These are phyloP conservation scores for Yarrowia sp. DNA, from an alignment of 805 yeast species.

Conservation along the genomic window DNA sequence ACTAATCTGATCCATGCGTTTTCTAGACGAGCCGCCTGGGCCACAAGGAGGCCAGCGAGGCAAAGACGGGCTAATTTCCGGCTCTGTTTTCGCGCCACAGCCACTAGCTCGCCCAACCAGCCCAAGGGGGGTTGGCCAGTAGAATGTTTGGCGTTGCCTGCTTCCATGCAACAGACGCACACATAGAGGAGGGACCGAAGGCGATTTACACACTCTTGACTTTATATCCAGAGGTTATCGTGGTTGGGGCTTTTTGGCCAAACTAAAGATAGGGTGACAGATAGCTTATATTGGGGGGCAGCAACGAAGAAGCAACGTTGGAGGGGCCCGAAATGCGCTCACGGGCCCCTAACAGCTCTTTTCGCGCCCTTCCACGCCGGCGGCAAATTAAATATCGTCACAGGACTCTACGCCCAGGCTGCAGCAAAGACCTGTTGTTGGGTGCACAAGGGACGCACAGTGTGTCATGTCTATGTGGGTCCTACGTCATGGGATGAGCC, in stretches of 20 bases:
- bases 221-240: slow-evolving; percentile 16
- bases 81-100: no score
- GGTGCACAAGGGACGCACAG: slow-evolving; percentile 3
- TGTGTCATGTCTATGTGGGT: slow-evolving; percentile 24
- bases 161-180: slow-evolving; percentile 4
- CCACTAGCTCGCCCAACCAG: no score
- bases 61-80: neutral
- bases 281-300: neutral
- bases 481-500: slow-evolving; percentile 25
- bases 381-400: neutral
- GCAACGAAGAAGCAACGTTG: neutral
- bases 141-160: neutral
- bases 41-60: neutral
- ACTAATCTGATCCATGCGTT: neutral
- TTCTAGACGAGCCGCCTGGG: neutral
- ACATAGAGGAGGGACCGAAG: neutral
- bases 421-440: slow-evolving; percentile 17
- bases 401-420: neutral
- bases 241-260: slow-evolving; percentile 20
- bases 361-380: neutral
- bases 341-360: no score
- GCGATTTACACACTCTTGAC: neutral
- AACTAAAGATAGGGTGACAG: slow-evolving; percentile 20
- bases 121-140: neutral
- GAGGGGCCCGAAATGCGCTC: neutral